These are phyloP conservation scores for Aspergillus calidoustus DNA, from an alignment of 2,329 filamentous ascomycete species.

Conservation along the genomic window DNA sequence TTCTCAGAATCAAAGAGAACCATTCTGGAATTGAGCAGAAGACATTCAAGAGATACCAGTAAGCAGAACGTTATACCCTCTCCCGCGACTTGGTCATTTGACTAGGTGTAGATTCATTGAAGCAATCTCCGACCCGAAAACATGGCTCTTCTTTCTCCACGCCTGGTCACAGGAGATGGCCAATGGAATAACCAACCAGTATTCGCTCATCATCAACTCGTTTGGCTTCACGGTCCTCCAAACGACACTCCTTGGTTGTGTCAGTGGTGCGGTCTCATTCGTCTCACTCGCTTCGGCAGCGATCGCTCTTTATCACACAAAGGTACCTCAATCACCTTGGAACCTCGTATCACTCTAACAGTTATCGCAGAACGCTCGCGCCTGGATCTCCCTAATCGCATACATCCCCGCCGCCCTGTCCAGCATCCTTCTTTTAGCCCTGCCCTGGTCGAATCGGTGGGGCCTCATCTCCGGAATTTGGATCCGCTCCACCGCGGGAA, in stretches of 20 bases:
- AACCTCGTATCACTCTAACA: background rate
- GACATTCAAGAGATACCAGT: conserved; percentile 38
- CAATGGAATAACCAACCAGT: conserved; percentile 48
- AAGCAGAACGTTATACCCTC: no score
- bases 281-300: conserved; percentile 35
- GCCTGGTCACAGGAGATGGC: conserved; percentile 42
- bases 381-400: conserved; percentile 32
- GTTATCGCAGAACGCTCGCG: background rate
- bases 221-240: conserved; percentile 47
- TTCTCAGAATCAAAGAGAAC: conserved; percentile 42
- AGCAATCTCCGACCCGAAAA: conserved; percentile 38
- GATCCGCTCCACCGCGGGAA: conserved; percentile 43
- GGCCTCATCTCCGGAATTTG: conserved; percentile 44
- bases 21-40: conserved; percentile 46
- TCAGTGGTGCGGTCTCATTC: conserved; percentile 34
- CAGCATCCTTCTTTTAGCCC: conserved; percentile 40
- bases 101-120: no score
- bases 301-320: conserved; percentile 34
- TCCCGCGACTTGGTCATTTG: no score
- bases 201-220: conserved; percentile 51
- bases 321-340: conserved; percentile 20
- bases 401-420: conserved; percentile 45
- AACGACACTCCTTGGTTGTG: conserved; percentile 26
- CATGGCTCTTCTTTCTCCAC: conserved; percentile 43
- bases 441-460: conserved; percentile 46